phyloP scores from a whole-genome alignment of 441 rosid species.

The Raphanus hybrid region DNA sequence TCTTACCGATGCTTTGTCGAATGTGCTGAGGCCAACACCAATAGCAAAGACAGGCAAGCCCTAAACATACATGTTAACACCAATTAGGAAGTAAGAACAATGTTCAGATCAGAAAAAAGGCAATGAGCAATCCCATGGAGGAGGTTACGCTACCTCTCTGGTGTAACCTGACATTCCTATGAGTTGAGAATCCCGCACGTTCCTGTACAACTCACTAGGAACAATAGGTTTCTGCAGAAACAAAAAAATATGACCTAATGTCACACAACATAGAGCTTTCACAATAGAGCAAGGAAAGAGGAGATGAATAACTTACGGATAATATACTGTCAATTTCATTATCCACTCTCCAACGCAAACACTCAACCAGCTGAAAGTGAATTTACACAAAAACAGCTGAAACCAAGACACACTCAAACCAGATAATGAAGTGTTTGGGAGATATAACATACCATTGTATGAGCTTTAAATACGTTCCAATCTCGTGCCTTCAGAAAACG shows the following conservation, averaged over 20 bases:
- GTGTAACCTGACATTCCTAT: slow-evolving; percentile 96
- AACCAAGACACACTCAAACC: slow-evolving; percentile 23
- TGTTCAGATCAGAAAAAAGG: slow-evolving; percentile 11
- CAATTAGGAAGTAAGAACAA: slow-evolving; percentile 8
- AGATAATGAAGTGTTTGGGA: not conserved
- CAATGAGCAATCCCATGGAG: slow-evolving; percentile 17
- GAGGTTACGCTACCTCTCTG: slow-evolving; percentile 75
- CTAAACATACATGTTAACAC: slow-evolving; percentile 48
- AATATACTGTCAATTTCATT: slow-evolving; percentile 83
- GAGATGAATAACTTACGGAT: slow-evolving; percentile 56
- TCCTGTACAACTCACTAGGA: slow-evolving; percentile 72
- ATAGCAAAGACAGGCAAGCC: slow-evolving; percentile 88
- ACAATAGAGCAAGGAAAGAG: not conserved
- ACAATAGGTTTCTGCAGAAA: slow-evolving; percentile 79
- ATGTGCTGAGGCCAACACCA: slow-evolving; percentile 88
- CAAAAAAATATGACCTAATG: not conserved
- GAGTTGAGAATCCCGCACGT: slow-evolving; percentile 86
- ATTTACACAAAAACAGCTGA: slow-evolving; percentile 1
- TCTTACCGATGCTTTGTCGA: slow-evolving; percentile 95
- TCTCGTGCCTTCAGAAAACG: slow-evolving; percentile 96
- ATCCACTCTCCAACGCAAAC: slow-evolving; percentile 85
- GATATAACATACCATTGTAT: slow-evolving; percentile 66
- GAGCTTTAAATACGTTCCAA: slow-evolving; percentile 80
- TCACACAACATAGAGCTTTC: slow-evolving; percentile 13
- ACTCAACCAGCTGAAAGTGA: slow-evolving; percentile 73